Evolutionary conservation across 1,139 yeast genomes (phyloP).

Genomic region (Kodamaea suecica): DNA sequence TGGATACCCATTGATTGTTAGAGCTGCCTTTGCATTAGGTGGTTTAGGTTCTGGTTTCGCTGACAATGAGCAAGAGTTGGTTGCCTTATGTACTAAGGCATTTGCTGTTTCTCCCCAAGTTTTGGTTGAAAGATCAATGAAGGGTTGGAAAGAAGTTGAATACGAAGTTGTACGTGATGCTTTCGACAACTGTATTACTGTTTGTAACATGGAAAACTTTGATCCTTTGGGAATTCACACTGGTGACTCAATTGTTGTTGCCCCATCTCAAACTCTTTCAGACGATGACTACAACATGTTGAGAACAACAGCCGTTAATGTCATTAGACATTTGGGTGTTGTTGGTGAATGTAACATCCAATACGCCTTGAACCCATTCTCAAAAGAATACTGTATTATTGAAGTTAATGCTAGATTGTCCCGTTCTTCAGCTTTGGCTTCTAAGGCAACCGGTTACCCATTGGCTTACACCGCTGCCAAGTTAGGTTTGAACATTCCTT

Average conservation of each 20-base stretch:
- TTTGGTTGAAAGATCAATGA: constrained; percentile 92
- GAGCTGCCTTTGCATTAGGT: constrained; percentile 97
- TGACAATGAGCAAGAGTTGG: constrained; percentile 78
- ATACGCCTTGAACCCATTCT: constrained; percentile 91
- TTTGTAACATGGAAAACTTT: constrained; percentile 98
- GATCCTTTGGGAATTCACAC: constrained; percentile 99
- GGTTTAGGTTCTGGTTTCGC: constrained; percentile 99
- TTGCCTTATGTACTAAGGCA: constrained; percentile 83
- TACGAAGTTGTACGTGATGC: constrained; percentile 99
- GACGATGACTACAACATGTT: constrained; percentile 98
- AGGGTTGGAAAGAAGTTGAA: constrained; percentile 99
- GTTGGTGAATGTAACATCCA: constrained; percentile 99
- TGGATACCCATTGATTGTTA: constrained; percentile 93
- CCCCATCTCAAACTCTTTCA: constrained; percentile 95
- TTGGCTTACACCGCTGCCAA: constrained; percentile 98
- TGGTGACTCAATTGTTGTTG: constrained; percentile 98
- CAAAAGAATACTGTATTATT: constrained; percentile 93
- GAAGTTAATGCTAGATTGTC: constrained; percentile 98
- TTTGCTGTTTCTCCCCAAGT: constrained; percentile 97
- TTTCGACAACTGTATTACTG: constrained; percentile 95
- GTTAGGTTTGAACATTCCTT: constrained; percentile 88
- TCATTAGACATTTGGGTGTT: constrained; percentile 95
- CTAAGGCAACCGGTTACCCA: constrained; percentile 98
- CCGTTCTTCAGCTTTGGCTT: constrained; percentile 96
- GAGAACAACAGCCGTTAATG: constrained; percentile 96